phyloP scores from a whole-genome alignment of 371 early-diverging fungal genomes.

The Mucor lusitanicus region DNA sequence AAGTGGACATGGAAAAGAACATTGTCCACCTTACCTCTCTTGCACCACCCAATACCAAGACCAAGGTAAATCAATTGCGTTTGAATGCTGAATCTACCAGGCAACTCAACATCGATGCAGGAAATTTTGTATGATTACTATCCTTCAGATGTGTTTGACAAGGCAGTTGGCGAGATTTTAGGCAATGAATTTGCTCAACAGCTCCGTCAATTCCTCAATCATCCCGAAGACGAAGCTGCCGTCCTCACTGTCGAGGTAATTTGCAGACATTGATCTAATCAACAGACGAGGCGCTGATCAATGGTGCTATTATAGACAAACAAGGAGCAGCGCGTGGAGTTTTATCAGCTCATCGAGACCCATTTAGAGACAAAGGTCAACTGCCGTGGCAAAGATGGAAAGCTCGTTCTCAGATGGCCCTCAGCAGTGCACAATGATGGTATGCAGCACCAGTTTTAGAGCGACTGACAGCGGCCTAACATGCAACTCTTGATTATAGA shows the following conservation, averaged over 20 bases:
- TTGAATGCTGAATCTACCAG: background rate
- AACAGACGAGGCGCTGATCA: background rate
- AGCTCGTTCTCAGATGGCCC: conserved; percentile 36
- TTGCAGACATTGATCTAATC: background rate
- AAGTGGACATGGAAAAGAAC: conserved; percentile 79
- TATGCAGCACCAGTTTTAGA: background rate
- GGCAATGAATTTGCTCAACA: conserved; percentile 24
- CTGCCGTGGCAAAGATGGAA: conserved; percentile 29
- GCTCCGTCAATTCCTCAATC: conserved; percentile 29
- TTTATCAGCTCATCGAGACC: conserved; percentile 31
- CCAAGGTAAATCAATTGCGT: conserved; percentile 11
- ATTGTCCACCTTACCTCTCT: conserved; percentile 66
- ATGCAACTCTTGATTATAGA: background rate
- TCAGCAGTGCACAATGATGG: conserved; percentile 18
- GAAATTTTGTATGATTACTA: background rate
- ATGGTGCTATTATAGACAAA: conserved; percentile 15
- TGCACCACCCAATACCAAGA: conserved; percentile 32
- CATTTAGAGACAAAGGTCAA: conserved; percentile 32
- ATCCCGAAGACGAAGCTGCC: conserved; percentile 21
- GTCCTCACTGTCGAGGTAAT: conserved; percentile 20
- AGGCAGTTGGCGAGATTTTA: conserved; percentile 21
- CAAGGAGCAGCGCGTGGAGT: conserved; percentile 25
- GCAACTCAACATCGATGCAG: background rate
- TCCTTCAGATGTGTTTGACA: conserved; percentile 28
- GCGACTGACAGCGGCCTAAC: background rate